phyloP scores from a whole-genome alignment of 1,284 basidiomycete genomes.

The Tremellales sp. region DNA sequence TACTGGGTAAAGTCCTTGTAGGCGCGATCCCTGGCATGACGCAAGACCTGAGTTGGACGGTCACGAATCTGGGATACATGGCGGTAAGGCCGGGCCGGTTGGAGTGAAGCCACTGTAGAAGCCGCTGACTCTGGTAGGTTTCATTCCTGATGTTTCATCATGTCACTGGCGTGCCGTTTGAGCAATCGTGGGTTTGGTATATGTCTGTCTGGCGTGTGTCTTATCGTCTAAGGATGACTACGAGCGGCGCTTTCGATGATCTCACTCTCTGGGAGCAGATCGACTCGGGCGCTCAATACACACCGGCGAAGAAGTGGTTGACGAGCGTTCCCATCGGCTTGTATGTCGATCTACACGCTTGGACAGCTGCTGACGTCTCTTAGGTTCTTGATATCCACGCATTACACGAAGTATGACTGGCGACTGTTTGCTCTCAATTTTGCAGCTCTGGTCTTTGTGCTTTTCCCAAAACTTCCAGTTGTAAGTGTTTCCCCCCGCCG shows the following conservation, averaged over 20 bases:
- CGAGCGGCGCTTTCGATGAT: slow-evolving; percentile 90
- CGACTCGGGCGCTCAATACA: slow-evolving; percentile 96
- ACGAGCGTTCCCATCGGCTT: slow-evolving; percentile 84
- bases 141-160: slow-evolving; percentile 99
- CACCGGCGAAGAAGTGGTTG: slow-evolving; percentile 97
- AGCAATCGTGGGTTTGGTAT: slow-evolving; percentile 53
- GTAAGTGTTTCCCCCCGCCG: no score
- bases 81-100: slow-evolving; percentile 64
- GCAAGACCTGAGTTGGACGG: slow-evolving; percentile 91
- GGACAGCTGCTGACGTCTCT: not conserved
- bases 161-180: slow-evolving; percentile 95
- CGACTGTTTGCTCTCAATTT: slow-evolving; percentile 91
- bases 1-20: slow-evolving; percentile 83
- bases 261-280: slow-evolving; percentile 99
- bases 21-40: slow-evolving; percentile 93
- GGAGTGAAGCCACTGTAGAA: not conserved
- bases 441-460: slow-evolving; percentile 69
- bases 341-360: slow-evolving; percentile 54
- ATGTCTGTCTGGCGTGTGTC: slow-evolving; percentile 4
- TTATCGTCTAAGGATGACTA: slow-evolving; percentile 53
- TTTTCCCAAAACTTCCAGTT: slow-evolving; percentile 90
- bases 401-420: slow-evolving; percentile 94
- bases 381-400: slow-evolving; percentile 94
- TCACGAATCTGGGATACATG: slow-evolving; percentile 89
- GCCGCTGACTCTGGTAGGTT: slow-evolving; percentile 54